Conservation (phyloP, 139 green algal genomes). For the Pleodorina starrii region DNA sequence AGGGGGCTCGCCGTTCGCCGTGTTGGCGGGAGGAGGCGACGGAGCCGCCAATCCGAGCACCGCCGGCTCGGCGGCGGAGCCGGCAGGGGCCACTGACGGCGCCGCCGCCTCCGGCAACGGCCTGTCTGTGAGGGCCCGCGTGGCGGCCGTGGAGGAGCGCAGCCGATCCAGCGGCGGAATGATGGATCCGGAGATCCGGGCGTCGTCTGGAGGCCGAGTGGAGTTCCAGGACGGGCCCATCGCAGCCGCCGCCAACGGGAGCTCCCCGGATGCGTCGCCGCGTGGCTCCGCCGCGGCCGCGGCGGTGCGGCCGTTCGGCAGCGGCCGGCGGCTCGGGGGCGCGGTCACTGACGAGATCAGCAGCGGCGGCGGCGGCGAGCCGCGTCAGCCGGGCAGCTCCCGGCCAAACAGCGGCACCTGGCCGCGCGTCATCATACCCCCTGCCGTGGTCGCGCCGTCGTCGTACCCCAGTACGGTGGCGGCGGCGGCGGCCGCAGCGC, state of each 20-base stretch:
- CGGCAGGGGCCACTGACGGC: not conserved
- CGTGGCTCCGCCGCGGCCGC: no score
- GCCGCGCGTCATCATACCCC: not conserved
- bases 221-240: not conserved
- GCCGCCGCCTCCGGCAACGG: not conserved
- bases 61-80: no score
- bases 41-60: no score
- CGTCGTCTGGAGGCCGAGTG: no score
- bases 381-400: not conserved
- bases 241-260: no score
- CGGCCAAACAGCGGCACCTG: not conserved
- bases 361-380: not conserved
- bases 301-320: not conserved
- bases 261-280: no score
- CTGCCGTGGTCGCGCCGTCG: not conserved
- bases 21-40: no score
- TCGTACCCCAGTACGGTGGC: not conserved
- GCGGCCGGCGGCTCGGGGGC: not conserved
- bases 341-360: no score
- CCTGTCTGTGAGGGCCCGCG: slow-evolving; percentile 1
- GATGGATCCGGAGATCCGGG: not conserved
- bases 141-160: slow-evolving; percentile 14
- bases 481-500: not conserved
- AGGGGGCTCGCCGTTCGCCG: no score
- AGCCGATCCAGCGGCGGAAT: not conserved